A percentile compares a stretch with the other conserved stretches of the same genome.
Conservation (phyloP, 306 rosid species). For the Lablab purpureus region DNA sequence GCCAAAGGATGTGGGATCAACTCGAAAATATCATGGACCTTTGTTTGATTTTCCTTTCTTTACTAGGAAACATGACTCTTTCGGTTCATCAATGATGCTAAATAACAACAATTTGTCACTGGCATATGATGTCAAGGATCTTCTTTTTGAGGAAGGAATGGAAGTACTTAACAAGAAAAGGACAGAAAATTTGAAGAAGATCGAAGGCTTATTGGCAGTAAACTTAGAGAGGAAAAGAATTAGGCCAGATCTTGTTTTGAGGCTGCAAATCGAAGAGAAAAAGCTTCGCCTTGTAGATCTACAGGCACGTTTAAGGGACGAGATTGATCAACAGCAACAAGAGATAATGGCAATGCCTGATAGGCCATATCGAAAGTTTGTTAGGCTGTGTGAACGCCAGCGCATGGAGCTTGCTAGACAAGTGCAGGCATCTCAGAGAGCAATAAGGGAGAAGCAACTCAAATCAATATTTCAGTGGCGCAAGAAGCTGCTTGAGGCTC, state of each 20-base stretch:
- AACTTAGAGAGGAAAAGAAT: conserved; percentile 93
- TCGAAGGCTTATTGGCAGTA: conserved; percentile 82
- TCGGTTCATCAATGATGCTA: conserved; percentile 84
- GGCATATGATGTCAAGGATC: conserved; percentile 93
- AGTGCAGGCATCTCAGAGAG: conserved; percentile 95
- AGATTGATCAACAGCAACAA: conserved; percentile 97
- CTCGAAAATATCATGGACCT: conserved; percentile 96
- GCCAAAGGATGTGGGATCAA: conserved; percentile 71
- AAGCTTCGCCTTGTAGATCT: conserved; percentile 87
- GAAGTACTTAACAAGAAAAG: conserved; percentile 85
- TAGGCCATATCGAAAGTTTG: conserved; percentile 97
- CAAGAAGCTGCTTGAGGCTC: conserved; percentile 95
- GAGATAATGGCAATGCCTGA: conserved; percentile 99
- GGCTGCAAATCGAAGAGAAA: conserved; percentile 96
- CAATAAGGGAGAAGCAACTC: conserved; percentile 92
- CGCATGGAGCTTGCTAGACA: conserved; percentile 89
- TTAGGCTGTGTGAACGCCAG: conserved; percentile 94
- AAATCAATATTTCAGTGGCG: conserved; percentile 98
- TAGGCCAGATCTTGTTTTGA: conserved; percentile 93
- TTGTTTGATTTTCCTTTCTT: conserved; percentile 97
- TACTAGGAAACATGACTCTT: conserved; percentile 93
- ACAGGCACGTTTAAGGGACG: conserved; percentile 91
- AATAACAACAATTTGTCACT: conserved; percentile 74
- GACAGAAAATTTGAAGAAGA: conserved; percentile 86
- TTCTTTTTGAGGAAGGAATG: conserved; percentile 88